Evolutionary conservation across 202 grass and related monocot genomes (phyloP).

Genomic region (Cymbopogon flexuosus): DNA sequence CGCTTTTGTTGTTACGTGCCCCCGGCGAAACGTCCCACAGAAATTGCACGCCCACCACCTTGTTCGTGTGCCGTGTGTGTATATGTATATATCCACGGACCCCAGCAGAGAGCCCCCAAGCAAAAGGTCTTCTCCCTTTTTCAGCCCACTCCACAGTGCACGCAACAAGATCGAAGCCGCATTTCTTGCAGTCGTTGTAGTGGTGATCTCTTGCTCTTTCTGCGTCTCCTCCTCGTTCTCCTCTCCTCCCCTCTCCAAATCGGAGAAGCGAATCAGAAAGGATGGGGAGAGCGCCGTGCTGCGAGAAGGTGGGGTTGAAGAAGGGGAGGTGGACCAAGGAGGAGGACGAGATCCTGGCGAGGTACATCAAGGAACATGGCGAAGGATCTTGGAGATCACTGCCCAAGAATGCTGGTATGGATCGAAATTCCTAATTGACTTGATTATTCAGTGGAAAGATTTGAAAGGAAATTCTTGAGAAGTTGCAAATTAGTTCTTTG

Average conservation of each 20-base stretch:
- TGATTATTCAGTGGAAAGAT: too few relatives aligned
- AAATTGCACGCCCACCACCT: background rate
- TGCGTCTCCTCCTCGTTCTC: background rate
- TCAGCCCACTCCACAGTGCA: background rate
- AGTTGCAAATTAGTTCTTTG: too few relatives aligned
- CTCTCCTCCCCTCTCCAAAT: background rate
- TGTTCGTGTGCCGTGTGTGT: background rate
- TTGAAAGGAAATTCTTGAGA: too few relatives aligned
- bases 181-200: background rate
- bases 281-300: conserved; percentile 77
- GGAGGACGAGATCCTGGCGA: conserved; percentile 56
- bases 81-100: background rate
- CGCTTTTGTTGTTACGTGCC: background rate
- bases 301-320: conserved; percentile 77
- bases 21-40: background rate
- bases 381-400: conserved; percentile 65
- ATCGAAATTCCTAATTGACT: background rate
- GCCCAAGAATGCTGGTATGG: conserved; percentile 72
- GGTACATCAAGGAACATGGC: conserved; percentile 52
- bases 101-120: background rate
- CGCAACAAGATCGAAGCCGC: background rate
- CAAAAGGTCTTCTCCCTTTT: background rate
- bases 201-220: background rate
- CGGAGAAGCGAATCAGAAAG: background rate
- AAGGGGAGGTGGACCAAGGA: conserved; percentile 73